These are phyloP conservation scores for Boletus patriciae DNA, from an alignment of 768 basidiomycete species.

Conservation along the genomic window DNA sequence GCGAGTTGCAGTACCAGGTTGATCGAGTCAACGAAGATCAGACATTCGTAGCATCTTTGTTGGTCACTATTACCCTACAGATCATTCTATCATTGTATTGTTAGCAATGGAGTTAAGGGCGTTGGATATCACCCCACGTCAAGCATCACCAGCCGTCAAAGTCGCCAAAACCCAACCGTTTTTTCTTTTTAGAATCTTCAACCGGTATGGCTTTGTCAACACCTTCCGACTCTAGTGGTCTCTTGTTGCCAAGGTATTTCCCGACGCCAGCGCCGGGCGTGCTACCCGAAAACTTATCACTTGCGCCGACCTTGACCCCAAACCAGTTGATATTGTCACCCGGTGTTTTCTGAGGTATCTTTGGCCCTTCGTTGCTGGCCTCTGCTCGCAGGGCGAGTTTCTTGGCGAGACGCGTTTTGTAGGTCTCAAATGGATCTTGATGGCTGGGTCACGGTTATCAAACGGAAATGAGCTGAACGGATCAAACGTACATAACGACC, in stretches of 20 bases:
- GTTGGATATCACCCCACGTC: background rate
- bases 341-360: slow-evolving; percentile 49
- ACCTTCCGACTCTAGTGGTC: slow-evolving; percentile 37
- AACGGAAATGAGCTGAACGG: background rate
- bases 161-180: slow-evolving; percentile 86
- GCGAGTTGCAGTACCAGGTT: slow-evolving; percentile 26
- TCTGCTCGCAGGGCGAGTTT: slow-evolving; percentile 54
- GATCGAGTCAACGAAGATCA: slow-evolving; percentile 4
- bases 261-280: slow-evolving; percentile 56
- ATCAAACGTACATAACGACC: slow-evolving; percentile 70
- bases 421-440: slow-evolving; percentile 94
- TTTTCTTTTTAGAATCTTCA: slow-evolving; percentile 73
- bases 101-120: slow-evolving; percentile 1
- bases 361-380: slow-evolving; percentile 32
- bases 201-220: slow-evolving; percentile 7
- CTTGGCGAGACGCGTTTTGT: slow-evolving; percentile 79
- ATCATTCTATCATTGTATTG: slow-evolving; percentile 11
- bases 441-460: slow-evolving; percentile 48
- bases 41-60: background rate
- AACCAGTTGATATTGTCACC: slow-evolving; percentile 85
- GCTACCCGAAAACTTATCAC: slow-evolving; percentile 35
- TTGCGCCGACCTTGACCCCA: slow-evolving; percentile 73
- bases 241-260: slow-evolving; percentile 69
- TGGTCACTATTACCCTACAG: slow-evolving; percentile 7
- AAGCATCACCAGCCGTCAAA: slow-evolving; percentile 74